Evolutionary conservation across 140 eudicot species (phyloP).

Genomic region (Stevia rebaudiana): DNA sequence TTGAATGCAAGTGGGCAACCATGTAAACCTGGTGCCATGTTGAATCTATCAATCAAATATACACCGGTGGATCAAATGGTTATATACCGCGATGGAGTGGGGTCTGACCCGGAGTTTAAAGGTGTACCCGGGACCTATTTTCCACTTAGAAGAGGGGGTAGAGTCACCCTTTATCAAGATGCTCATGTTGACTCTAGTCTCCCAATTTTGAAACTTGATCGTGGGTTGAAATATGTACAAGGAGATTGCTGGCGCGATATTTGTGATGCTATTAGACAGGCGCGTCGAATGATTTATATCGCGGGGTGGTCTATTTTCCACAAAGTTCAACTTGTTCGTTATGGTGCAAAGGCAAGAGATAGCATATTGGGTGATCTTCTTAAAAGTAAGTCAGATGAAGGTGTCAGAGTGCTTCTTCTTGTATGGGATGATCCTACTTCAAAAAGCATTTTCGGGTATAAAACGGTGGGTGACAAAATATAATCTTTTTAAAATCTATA

Average conservation of each 20-base stretch:
- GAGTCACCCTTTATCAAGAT: constrained; percentile 66
- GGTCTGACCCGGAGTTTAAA: constrained; percentile 34
- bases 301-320: constrained; percentile 80
- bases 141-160: constrained; percentile 56
- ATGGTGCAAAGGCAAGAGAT: constrained; percentile 37
- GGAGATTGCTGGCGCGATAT: constrained; percentile 77
- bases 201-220: constrained; percentile 39
- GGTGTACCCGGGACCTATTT: constrained; percentile 72
- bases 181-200: constrained; percentile 55
- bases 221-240: constrained; percentile 41
- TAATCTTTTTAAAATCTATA: not conserved
- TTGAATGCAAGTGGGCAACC: constrained; percentile 52
- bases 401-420: constrained; percentile 70
- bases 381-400: constrained; percentile 63
- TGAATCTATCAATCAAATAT: constrained; percentile 60
- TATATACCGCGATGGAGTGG: constrained; percentile 63
- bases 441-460: constrained; percentile 48
- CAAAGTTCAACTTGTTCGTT: constrained; percentile 56
- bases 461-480: constrained; percentile 35
- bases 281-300: constrained; percentile 56
- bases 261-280: constrained; percentile 51
- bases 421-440: constrained; percentile 92
- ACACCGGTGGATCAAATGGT: constrained; percentile 51
- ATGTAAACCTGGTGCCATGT: constrained; percentile 63
- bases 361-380: constrained; percentile 57